Base-by-base conservation (phyloP, 2,329 filamentous ascomycete species). In the Gnomoniopsis smithogilvyi region DNA sequence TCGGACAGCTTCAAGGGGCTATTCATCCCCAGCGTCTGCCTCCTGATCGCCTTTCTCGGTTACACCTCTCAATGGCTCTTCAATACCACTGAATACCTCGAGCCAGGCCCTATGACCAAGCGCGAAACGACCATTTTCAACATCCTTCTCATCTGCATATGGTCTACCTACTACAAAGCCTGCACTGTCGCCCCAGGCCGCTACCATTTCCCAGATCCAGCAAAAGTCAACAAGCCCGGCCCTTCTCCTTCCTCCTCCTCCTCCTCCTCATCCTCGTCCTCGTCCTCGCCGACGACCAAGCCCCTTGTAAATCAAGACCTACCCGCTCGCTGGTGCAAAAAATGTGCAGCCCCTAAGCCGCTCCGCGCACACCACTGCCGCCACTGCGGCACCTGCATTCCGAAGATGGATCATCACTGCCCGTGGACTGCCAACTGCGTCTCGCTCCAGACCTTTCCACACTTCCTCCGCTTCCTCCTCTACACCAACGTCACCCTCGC, bases 351-450 rank as follows among this genome's bases (percentile, higher is more conserved):
- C 36, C 85, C 85, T 14, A 95, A 95, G 68, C 90, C 91, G 1
- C 85, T 88, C 1, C 80, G 91, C 64, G 85, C 90, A 1, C 91
- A 95, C 78, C 91, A 96, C 77, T 96, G 91, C 75, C 87, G 86
- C 63, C 83, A 84, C 65, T 96, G 91, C 75, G 78, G 78, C 64
- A 84, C 87, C 66, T 92, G 90, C 72, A 83, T 92, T 51, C 88
- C 89, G 41, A 89, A 86, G 73, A 93, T 93, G 90, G 90, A 93
- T 74, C 89, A 92, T 74, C 90, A 96, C 75, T 95, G 91, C 69
- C 90, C 91, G 2, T 95, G 91, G 91, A 94, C 90, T 3, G 78
- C 76, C 62, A 94, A 93, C 74, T 96, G 91, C 76, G 89, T 95
- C 55, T 92, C 89, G 14, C 83, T 92, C 72, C 87, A 86, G 61